phyloP scores from a whole-genome alignment of 352 stramenopile genomes.

The Proteromonas lacertae region DNA sequence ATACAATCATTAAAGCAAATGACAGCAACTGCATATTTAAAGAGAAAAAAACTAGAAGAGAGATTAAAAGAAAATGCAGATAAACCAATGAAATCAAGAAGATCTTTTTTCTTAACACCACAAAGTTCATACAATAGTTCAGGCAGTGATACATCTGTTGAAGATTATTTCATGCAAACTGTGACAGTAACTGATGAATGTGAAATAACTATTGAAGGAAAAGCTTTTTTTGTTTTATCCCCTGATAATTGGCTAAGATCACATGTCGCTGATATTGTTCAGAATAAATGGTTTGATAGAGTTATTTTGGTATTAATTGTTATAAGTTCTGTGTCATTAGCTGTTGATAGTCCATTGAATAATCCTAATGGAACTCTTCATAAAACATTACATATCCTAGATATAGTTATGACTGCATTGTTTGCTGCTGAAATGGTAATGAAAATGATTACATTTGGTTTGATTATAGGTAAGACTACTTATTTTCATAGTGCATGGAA shows the following conservation, averaged over 20 bases:
- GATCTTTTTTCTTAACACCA: too few species aligned
- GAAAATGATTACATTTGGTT: conserved; percentile 39
- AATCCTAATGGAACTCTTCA: conserved; percentile 16
- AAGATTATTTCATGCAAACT: too few species aligned
- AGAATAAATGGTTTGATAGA: conserved; percentile 29
- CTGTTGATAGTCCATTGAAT: conserved; percentile 34
- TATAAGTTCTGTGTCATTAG: conserved; percentile 31
- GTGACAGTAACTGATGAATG: too few species aligned
- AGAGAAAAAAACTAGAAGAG: too few species aligned
- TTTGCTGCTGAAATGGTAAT: conserved; percentile 46
- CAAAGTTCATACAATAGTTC: too few species aligned
- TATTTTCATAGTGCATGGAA: conserved; percentile 51
- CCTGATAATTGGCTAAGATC: conserved; percentile 13
- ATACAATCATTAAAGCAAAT: too few species aligned
- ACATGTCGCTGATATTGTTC: conserved; percentile 17
- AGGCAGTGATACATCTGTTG: too few species aligned
- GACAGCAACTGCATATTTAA: too few species aligned
- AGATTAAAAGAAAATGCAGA: too few species aligned
- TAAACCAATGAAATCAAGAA: too few species aligned
- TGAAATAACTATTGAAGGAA: too few species aligned
- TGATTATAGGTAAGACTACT: conserved; percentile 21
- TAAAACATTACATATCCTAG: conserved; percentile 18
- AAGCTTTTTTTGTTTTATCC: conserved; percentile 1
- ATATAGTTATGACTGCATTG: conserved; percentile 28
- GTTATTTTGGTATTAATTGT: conserved; percentile 33